phyloP scores from a whole-genome alignment of 495 filamentous ascomycete species.

The Xylaria grammica region DNA sequence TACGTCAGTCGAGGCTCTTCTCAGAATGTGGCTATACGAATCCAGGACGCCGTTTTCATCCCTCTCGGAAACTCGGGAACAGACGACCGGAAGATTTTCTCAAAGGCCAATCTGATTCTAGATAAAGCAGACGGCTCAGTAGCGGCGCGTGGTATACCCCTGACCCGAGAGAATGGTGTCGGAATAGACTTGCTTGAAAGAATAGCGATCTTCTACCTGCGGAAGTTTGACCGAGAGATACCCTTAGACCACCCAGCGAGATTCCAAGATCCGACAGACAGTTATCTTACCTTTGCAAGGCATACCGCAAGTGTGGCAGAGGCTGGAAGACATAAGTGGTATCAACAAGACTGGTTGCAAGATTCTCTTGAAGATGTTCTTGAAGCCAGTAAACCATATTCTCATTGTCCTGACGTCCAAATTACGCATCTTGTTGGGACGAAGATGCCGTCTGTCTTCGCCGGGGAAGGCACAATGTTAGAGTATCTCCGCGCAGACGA shows the following conservation, averaged over 20 bases:
- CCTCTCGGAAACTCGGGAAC: constrained; percentile 1
- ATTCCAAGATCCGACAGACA: constrained; percentile 2
- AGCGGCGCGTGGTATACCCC: neutral
- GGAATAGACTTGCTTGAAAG: constrained; percentile 6
- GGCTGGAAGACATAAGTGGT: constrained; percentile 18
- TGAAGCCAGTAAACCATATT: constrained; percentile 11
- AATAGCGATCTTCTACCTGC: constrained; percentile 24
- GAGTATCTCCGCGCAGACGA: constrained; percentile 43
- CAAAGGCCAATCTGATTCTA: neutral
- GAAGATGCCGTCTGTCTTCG: constrained; percentile 36
- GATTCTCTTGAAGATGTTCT: constrained; percentile 40
- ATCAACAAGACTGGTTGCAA: constrained; percentile 37
- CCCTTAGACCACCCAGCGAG: constrained; percentile 19
- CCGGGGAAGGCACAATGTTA: constrained; percentile 40
- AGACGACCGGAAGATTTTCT: constrained; percentile 21
- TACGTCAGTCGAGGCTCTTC: constrained; percentile 25
- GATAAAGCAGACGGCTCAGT: neutral
- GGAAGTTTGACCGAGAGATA: constrained; percentile 27
- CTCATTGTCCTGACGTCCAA: constrained; percentile 20
- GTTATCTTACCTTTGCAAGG: constrained; percentile 23
- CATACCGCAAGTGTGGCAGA: constrained; percentile 3
- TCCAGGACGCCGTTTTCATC: constrained; percentile 27
- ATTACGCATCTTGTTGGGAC: constrained; percentile 38
- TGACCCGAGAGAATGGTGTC: neutral
- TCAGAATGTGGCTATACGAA: constrained; percentile 29